phyloP scores from a whole-genome alignment of 2,329 filamentous ascomycete genomes.

The Arthrobotrys entomopaga region DNA sequence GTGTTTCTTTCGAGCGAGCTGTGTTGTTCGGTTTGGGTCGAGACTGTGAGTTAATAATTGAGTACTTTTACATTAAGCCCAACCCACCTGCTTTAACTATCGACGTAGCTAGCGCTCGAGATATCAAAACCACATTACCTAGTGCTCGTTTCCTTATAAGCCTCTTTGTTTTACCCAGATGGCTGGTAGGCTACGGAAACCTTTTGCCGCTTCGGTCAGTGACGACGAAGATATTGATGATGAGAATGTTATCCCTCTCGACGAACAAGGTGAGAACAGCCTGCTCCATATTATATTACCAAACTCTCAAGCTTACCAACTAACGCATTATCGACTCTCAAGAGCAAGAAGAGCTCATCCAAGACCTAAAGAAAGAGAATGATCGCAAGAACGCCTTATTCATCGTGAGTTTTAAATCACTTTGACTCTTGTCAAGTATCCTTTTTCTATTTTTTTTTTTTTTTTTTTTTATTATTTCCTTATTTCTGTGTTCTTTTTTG shows the following conservation, averaged over 20 bases:
- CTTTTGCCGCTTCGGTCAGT: slow-evolving; percentile 10
- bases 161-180: slow-evolving; percentile 1
- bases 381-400: slow-evolving; percentile 53
- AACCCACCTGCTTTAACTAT: too few relatives aligned
- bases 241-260: slow-evolving; percentile 32
- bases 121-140: too few relatives aligned
- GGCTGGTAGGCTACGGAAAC: slow-evolving; percentile 33
- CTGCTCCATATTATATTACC: not conserved
- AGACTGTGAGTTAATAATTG: too few relatives aligned
- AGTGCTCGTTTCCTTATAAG: too few relatives aligned
- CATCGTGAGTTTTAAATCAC: slow-evolving; percentile 25
- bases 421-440: not conserved
- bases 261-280: slow-evolving; percentile 44
- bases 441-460: not conserved
- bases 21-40: too few relatives aligned
- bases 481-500: too few relatives aligned
- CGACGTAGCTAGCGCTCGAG: too few relatives aligned
- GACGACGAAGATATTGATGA: slow-evolving; percentile 18
- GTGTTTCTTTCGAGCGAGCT: too few relatives aligned
- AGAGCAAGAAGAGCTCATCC: slow-evolving; percentile 51
- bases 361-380: slow-evolving; percentile 47
- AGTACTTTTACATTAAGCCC: too few relatives aligned
- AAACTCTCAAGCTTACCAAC: too few relatives aligned
- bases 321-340: not conserved
- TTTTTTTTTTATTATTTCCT: too few relatives aligned